Conservation (phyloP, 2,329 filamentous ascomycete genomes). For the Lasiodiplodia sp. region DNA sequence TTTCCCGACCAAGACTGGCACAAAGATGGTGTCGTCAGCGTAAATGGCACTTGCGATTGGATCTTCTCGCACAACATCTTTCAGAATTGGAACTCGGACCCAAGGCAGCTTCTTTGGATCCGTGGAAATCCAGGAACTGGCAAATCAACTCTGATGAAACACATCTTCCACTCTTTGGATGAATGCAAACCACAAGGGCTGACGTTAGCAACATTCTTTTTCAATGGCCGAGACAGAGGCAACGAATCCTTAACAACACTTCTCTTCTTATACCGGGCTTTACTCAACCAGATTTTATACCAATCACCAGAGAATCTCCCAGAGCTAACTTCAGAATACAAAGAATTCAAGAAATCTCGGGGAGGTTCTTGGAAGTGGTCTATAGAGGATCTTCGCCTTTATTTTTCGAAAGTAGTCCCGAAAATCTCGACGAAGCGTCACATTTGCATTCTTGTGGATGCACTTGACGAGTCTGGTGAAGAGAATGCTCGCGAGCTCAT, state of each 20-base stretch:
- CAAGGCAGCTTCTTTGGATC: background rate
- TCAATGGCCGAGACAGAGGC: background rate
- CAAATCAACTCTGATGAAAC: background rate
- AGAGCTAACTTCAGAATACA: background rate
- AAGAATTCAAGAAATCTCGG: rapidly evolving
- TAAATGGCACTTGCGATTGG: background rate
- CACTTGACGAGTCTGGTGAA: background rate
- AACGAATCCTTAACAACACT: background rate
- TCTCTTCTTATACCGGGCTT: background rate
- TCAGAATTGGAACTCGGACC: background rate
- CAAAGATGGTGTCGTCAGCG: background rate
- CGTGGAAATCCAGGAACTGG: background rate
- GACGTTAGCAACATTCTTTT: background rate
- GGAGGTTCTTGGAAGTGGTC: background rate
- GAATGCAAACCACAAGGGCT: background rate
- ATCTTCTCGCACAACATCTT: background rate
- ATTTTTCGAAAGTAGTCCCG: background rate
- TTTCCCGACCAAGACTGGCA: background rate
- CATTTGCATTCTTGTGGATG: background rate
- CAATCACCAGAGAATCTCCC: background rate
- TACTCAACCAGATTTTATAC: background rate
- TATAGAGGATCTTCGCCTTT: background rate
- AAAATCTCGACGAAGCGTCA: background rate
- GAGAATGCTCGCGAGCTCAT: background rate
- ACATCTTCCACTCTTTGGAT: background rate